Percentiles rank a stretch among this genome's conserved stretches.
Evolutionary conservation across 2,329 filamentous ascomycete genomes (phyloP).

Genomic region (Capronia coronata): DNA sequence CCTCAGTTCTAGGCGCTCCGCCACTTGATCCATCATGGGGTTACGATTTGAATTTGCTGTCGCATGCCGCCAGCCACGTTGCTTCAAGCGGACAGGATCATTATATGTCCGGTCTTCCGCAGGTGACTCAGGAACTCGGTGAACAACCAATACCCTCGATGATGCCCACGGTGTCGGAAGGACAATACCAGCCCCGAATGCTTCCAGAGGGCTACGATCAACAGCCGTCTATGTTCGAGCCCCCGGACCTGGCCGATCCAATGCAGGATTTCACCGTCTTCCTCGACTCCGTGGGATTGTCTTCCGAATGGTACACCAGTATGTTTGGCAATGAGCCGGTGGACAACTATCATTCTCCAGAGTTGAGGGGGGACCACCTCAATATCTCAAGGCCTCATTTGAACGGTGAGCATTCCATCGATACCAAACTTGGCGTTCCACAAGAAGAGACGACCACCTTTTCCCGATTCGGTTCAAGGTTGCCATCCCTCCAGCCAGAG

Average conservation of each 20-base stretch:
- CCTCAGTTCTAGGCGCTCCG: constrained; percentile 39
- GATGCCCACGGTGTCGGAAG: constrained; percentile 23
- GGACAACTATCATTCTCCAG: constrained; percentile 36
- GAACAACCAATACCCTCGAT: constrained; percentile 26
- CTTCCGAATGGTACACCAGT: constrained; percentile 45
- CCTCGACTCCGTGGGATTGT: constrained; percentile 44
- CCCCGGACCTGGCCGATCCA: constrained; percentile 43
- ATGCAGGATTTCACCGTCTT: constrained; percentile 47
- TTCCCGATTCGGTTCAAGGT: constrained; percentile 44
- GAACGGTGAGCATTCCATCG: constrained; percentile 37
- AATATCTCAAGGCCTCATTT: constrained; percentile 34
- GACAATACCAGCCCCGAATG: constrained; percentile 27
- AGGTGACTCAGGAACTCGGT: constrained; percentile 26
- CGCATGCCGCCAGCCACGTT: constrained; percentile 46
- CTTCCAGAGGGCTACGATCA: constrained; percentile 27
- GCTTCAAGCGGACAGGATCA: constrained; percentile 40
- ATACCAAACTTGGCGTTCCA: constrained; percentile 35
- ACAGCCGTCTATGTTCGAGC: constrained; percentile 36
- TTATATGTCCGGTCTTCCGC: constrained; percentile 24
- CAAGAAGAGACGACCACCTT: constrained; percentile 38
- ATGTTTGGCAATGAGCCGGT: constrained; percentile 35
- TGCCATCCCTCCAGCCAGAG: constrained; percentile 44
- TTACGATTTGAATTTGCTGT: constrained; percentile 45
- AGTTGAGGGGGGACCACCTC: constrained; percentile 34
- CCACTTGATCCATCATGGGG: constrained; percentile 47